Conservation (phyloP, 2,329 filamentous ascomycete species). For the Paraphoma chrysanthemicola region DNA sequence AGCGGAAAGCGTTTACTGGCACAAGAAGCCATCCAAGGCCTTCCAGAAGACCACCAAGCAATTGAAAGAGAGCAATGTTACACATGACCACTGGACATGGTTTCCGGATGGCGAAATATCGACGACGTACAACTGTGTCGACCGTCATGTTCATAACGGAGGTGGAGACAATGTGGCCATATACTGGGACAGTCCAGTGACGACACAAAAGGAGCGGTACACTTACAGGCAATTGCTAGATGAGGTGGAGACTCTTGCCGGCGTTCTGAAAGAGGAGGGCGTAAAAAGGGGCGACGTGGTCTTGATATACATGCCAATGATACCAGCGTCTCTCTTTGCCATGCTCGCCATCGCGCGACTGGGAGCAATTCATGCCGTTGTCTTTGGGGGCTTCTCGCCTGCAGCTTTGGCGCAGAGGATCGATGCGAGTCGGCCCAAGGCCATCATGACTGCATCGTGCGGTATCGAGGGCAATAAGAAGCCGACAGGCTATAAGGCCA, state of each 20-base stretch:
- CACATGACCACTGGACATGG: slow-evolving; percentile 85
- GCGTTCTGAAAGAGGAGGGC: slow-evolving; percentile 81
- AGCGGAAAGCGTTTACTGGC: slow-evolving; percentile 80
- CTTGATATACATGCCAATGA: slow-evolving; percentile 97
- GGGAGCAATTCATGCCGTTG: slow-evolving; percentile 87
- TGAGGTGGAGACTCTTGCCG: slow-evolving; percentile 83
- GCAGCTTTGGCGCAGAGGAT: slow-evolving; percentile 85
- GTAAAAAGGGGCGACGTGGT: slow-evolving; percentile 86
- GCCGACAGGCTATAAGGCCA: slow-evolving; percentile 73
- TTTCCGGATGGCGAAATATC: slow-evolving; percentile 88
- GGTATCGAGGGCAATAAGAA: slow-evolving; percentile 88
- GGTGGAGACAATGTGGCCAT: slow-evolving; percentile 77
- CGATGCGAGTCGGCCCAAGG: slow-evolving; percentile 77
- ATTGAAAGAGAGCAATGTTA: slow-evolving; percentile 64
- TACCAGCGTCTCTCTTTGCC: slow-evolving; percentile 84
- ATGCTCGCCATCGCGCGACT: slow-evolving; percentile 82
- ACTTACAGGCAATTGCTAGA: slow-evolving; percentile 78
- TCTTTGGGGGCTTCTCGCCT: slow-evolving; percentile 91
- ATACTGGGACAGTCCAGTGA: slow-evolving; percentile 88
- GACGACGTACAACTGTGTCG: slow-evolving; percentile 90
- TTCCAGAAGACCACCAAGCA: slow-evolving; percentile 69
- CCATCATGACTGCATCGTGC: slow-evolving; percentile 87
- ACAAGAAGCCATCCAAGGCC: slow-evolving; percentile 72
- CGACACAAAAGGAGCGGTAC: slow-evolving; percentile 71
- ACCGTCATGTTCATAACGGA: slow-evolving; percentile 82